Conservation (phyloP, 116 monocot genomes). For the Phalaenopsis hybrid region DNA sequence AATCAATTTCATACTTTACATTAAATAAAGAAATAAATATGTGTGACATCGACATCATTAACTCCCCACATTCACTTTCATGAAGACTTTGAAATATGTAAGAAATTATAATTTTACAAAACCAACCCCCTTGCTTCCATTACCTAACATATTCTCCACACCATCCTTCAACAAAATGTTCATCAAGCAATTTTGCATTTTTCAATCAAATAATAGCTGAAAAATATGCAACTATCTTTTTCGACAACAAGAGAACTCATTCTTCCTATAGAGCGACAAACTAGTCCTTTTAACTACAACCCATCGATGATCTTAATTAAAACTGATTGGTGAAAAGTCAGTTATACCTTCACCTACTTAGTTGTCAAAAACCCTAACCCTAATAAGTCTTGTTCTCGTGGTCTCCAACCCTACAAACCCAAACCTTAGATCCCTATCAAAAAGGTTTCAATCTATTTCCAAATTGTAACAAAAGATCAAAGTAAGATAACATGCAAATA, state of each 20-base stretch:
- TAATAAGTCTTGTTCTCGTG: neutral
- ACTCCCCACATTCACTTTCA: too few species aligned
- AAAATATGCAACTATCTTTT: neutral
- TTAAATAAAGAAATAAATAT: too few species aligned
- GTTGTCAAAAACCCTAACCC: slow-evolving; percentile 5
- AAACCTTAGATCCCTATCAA: neutral
- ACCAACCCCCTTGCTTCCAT: too few species aligned
- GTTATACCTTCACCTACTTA: neutral
- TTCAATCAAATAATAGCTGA: too few species aligned
- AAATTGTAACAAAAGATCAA: neutral
- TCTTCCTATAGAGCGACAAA: slow-evolving; percentile 4
- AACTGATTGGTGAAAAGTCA: slow-evolving; percentile 3
- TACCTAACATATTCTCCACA: too few species aligned
- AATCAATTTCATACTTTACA: too few species aligned
- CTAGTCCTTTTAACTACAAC: neutral
- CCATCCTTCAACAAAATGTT: too few species aligned
- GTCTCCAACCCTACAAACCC: slow-evolving; percentile 6
- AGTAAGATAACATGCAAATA: slow-evolving; percentile 3
- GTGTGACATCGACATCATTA: too few species aligned
- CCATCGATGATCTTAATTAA: neutral
- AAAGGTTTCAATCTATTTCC: neutral
- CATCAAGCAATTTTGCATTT: too few species aligned
- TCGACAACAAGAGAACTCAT: neutral
- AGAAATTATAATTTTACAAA: too few species aligned
- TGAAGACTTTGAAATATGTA: too few species aligned